Percentiles rank a stretch among this genome's conserved stretches.
Evolutionary conservation across 2,329 filamentous ascomycete genomes (phyloP).

Genomic region (Neofusicoccum sp.): DNA sequence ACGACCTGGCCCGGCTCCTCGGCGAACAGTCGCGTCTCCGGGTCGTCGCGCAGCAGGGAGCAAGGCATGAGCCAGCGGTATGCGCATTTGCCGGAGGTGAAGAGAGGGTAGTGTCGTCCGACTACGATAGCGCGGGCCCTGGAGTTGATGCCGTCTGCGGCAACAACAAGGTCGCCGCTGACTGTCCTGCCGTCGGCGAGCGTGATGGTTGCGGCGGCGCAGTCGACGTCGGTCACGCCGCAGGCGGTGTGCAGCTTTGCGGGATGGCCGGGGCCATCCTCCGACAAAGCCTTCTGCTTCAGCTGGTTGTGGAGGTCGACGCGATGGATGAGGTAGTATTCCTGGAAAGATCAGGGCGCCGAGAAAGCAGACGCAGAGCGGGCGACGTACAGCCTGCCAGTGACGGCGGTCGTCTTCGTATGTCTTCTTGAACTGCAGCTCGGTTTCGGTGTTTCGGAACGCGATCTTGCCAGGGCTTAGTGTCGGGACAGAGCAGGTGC

Average conservation of each 20-base stretch:
- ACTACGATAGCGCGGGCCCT: conserved; percentile 31
- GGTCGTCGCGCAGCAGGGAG: conserved; percentile 46
- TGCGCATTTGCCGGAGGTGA: conserved; percentile 57
- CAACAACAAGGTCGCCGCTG: conserved; percentile 55
- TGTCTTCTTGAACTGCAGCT: background rate
- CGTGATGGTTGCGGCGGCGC: conserved; percentile 43
- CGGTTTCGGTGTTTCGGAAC: background rate
- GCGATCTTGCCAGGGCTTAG: background rate
- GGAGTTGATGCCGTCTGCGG: conserved; percentile 57
- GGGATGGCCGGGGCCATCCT: conserved; percentile 37
- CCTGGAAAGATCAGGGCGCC: background rate
- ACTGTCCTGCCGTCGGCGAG: conserved; percentile 50
- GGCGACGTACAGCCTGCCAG: conserved; percentile 8
- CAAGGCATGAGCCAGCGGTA: conserved; percentile 59
- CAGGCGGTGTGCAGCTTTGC: conserved; percentile 46
- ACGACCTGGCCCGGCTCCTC: conserved; percentile 43
- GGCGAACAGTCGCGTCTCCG: conserved; percentile 41
- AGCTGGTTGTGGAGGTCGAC: conserved; percentile 56
- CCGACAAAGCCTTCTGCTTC: conserved; percentile 38
- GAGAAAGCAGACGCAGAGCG: no score
- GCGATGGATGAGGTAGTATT: conserved; percentile 50
- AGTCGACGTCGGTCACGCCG: conserved; percentile 49
- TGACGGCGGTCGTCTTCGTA: background rate
- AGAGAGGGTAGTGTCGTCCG: conserved; percentile 40
- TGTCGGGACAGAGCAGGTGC: background rate